Evolutionary conservation across 2,329 filamentous ascomycete genomes (phyloP), one percentile per base, ranked within the genome.

Genomic region (Hortaea sp.): DNA sequence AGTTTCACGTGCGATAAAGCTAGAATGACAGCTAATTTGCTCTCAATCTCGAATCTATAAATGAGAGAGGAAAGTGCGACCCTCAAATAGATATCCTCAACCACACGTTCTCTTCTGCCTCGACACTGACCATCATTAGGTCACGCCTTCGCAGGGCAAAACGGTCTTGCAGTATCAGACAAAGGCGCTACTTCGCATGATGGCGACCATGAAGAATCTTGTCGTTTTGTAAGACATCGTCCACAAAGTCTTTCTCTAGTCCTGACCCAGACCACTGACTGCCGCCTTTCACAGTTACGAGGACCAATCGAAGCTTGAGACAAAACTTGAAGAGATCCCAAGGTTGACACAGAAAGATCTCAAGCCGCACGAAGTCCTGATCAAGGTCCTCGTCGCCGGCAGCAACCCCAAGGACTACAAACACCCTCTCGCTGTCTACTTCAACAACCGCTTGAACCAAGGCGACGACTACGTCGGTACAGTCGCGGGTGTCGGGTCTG

Each of bases 401-500:
- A 49, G 46, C 43, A 58, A 58, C 39, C 56, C 55, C 13, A 57
- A 50, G 29, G 56, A 53, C 47, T 53, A 48, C 47, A 56, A 55
- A 39, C 38, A 48, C 29, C 54, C 46, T 11, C 39, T 42, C 7
- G 3, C 28, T 5, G 6, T 7, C 29, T 29, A 38, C 29, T 32
- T 12, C 20, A 9, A 37, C 9, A 42, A 12, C 41, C 7, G 30
- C 6, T 5, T 31, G 11, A 49, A 52, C 27, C 45, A 50, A n/a
- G 58, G 58, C 41, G 58, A 59, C 37, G 58, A 60, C 35, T 51
- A 54, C 12, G 51, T 51, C n/a, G 58, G 58, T 40, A 63, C 72
- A 27, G 69, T 81, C 10, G 68, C 76, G 50, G 65, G 68, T 45
- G 71, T 78, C 27, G 77, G 77, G 11, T 53, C 63, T 30, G 67